Conservation (phyloP, 176 grass and related monocot genomes). For the Stipa capillata region DNA sequence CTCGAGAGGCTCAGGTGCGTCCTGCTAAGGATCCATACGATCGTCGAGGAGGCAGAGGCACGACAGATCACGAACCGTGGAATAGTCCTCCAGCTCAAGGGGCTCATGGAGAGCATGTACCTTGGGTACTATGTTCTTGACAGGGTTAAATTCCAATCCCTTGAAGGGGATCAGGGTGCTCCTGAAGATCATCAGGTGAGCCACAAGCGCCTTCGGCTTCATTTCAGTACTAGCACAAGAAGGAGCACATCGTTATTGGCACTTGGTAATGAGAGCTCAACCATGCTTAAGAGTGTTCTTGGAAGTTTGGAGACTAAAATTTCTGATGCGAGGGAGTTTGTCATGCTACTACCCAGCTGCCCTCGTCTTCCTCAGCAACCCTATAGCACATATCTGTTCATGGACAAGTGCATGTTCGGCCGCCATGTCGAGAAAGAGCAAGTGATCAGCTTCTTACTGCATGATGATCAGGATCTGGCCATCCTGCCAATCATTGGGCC, state of each 20-base stretch:
- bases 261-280: not conserved
- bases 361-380: no score
- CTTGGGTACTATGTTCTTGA: slow-evolving; percentile 8
- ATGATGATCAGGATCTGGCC: not conserved
- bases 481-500: slow-evolving; percentile 4
- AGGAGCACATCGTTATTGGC: not conserved
- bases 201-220: not conserved
- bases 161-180: not conserved
- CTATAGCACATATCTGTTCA: slow-evolving; percentile 11
- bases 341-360: not conserved
- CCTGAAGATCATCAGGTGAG: not conserved
- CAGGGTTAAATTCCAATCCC: not conserved
- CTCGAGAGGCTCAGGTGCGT: not conserved
- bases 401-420: slow-evolving; percentile 17
- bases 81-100: slow-evolving; percentile 5
- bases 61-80: not conserved
- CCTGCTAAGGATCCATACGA: not conserved
- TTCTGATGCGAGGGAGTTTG: not conserved
- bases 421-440: not conserved
- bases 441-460: slow-evolving; percentile 9
- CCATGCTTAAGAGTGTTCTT: not conserved
- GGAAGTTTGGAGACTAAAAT: not conserved
- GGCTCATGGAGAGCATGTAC: not conserved
- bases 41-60: slow-evolving; percentile 9
- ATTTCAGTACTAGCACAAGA: not conserved